Conservation (phyloP, 1,284 basidiomycete genomes). For the Ganoderma multipileum region DNA sequence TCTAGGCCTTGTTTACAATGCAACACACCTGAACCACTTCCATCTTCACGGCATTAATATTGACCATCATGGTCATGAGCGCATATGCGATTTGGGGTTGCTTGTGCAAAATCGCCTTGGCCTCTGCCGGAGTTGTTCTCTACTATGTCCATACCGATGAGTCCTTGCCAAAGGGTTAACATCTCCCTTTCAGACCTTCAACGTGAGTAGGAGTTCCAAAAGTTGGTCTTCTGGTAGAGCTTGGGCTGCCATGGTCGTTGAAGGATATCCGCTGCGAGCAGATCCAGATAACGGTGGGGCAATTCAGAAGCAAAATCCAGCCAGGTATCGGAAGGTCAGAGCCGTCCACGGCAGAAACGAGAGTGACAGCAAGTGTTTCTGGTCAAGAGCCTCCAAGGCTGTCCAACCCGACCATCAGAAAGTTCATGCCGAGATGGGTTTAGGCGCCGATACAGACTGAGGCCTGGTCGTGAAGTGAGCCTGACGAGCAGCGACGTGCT, state of each 20-base stretch:
- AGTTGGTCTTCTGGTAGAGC: slow-evolving; percentile 62
- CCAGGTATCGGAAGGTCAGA: background rate
- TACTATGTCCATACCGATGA: slow-evolving; percentile 35
- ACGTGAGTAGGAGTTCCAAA: slow-evolving; percentile 68
- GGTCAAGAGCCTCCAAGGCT: too few species aligned
- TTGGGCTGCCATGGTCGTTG: slow-evolving; percentile 32
- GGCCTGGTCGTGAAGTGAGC: too few species aligned
- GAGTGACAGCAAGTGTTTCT: background rate
- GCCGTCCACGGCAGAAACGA: background rate
- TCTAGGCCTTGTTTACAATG: background rate
- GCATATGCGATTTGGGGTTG: slow-evolving; percentile 81
- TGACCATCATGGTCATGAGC: slow-evolving; percentile 76
- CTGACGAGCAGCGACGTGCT: background rate
- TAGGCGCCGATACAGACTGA: background rate
- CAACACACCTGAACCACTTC: slow-evolving; percentile 70
- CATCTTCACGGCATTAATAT: slow-evolving; percentile 73
- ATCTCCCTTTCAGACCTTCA: slow-evolving; percentile 55
- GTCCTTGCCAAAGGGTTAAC: background rate
- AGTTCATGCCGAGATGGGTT: background rate
- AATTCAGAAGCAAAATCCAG: background rate
- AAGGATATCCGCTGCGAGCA: background rate
- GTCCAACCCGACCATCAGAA: background rate
- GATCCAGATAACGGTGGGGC: background rate
- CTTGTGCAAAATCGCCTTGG: slow-evolving; percentile 67
- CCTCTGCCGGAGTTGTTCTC: slow-evolving; percentile 78